Evolutionary conservation across 164 flowering plant genomes (phyloP), one percentile per base, ranked within the genome.

Genomic region (Dillenia suffruticosa): DNA sequence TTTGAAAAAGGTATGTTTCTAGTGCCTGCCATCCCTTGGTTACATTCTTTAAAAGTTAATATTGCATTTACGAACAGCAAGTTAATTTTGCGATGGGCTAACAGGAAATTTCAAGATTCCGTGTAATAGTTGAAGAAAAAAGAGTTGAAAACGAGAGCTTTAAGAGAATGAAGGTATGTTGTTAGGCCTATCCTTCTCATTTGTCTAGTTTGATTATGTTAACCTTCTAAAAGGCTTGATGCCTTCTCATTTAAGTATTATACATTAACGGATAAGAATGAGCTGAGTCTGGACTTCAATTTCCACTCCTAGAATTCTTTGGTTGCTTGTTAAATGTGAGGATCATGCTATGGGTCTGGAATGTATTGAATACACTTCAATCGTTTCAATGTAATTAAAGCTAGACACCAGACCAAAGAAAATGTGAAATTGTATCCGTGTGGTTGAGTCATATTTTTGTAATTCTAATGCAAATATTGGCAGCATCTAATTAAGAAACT

Each of bases 121-220:
- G 58, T 10, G 67, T 65, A 12, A 70, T 66, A 10, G 64, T 54
- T 24, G 68, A 77, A 45, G 76, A 77, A 49, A 71, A 74, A 46
- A 77, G 62, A 56, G 69, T 58, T 13, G 67, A 58, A 59, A 85
- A 83, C 45, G 75, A 72, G 64, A 77, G 58, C 50, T 70, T 83
- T 74, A 85, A 85, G 71, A 80, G 76, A 68, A 65, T 77, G 57
- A 85, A 85, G 88, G 90, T 83, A 62, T 64, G 11, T 8, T 12
- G 19, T 2, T 11, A 46, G 13, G 47, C 43, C 53, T 26, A 49
- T 54, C 55, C 16, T 61, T 48, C 26, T 32, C 10, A 8, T 13
- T 32, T 46, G 24, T 45, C 11, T 10, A 48, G 45, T 57, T 9
- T 10, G 44, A 4, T 16, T 8, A 4, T 17, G 43, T 10, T 54